Percentiles rank a stretch among this genome's conserved stretches.
phyloP scores from a whole-genome alignment of 257 asterid species.

The Lycium ferocissimum region DNA sequence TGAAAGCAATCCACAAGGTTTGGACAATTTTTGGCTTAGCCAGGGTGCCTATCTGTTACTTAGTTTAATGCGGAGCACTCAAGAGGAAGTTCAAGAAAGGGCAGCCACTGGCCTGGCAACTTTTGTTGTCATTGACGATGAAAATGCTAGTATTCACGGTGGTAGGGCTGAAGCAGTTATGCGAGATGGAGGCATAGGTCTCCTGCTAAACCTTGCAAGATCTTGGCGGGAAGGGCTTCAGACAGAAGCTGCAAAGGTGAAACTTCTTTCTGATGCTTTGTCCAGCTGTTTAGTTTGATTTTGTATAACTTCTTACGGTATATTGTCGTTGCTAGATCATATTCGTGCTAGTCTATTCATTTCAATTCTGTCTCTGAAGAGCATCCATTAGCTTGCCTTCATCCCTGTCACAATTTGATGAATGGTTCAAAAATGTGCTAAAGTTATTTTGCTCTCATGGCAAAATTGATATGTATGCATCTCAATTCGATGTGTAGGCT shows the following conservation, averaged over 20 bases:
- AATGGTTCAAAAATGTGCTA: constrained; percentile 10
- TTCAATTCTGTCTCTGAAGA: constrained; percentile 6
- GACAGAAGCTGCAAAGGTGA: constrained; percentile 84
- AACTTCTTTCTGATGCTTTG: constrained; percentile 26
- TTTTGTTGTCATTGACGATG: constrained; percentile 82
- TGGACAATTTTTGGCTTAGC: constrained; percentile 80
- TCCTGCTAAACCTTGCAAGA: constrained; percentile 76
- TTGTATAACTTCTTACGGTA: background rate
- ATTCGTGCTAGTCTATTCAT: background rate
- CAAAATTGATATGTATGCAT: constrained; percentile 33
- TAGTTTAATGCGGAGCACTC: constrained; percentile 70
- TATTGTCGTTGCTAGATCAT: constrained; percentile 19
- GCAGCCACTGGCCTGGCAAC: constrained; percentile 85
- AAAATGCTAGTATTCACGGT: constrained; percentile 74
- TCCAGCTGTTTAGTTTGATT: constrained; percentile 4
- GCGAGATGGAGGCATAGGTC: constrained; percentile 68
- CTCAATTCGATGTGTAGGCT: constrained; percentile 54
- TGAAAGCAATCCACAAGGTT: constrained; percentile 71
- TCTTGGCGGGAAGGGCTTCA: constrained; percentile 88
- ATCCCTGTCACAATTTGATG: constrained; percentile 13
- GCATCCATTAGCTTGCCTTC: constrained; percentile 18
- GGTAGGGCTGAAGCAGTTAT: constrained; percentile 81
- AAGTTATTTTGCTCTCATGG: constrained; percentile 11
- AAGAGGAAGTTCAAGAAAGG: constrained; percentile 90
- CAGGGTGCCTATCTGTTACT: constrained; percentile 79